Conservation (phyloP, 768 basidiomycete genomes). For the Rickenella mellea region DNA sequence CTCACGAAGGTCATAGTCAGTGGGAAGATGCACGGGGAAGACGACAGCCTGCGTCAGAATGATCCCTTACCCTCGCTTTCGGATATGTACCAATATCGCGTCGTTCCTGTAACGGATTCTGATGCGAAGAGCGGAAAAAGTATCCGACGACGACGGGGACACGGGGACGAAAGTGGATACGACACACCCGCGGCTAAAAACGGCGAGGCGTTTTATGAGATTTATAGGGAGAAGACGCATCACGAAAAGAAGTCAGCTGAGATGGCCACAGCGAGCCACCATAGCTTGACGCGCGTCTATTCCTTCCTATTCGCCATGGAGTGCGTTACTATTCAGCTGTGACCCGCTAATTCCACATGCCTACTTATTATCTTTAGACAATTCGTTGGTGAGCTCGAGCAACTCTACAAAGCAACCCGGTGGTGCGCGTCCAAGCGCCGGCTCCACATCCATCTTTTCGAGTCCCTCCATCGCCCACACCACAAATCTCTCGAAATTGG, state of each 20-base stretch:
- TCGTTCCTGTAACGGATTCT: not conserved
- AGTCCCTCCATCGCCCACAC: slow-evolving; percentile 8
- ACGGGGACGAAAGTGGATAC: not conserved
- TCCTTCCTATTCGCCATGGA: slow-evolving; percentile 15
- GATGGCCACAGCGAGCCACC: slow-evolving; percentile 5
- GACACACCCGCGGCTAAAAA: not conserved
- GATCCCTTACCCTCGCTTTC: slow-evolving; percentile 10
- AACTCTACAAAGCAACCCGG: slow-evolving; percentile 7
- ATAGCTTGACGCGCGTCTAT: slow-evolving; percentile 14
- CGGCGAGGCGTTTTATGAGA: slow-evolving; percentile 8
- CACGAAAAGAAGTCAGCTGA: slow-evolving; percentile 2
- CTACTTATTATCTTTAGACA: slow-evolving; percentile 6
- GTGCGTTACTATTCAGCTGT: slow-evolving; percentile 4
- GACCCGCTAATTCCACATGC: slow-evolving; percentile 5
- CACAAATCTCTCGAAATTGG: slow-evolving; percentile 2
- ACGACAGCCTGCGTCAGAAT: slow-evolving; percentile 8
- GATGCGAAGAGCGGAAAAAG: not conserved
- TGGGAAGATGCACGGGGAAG: slow-evolving; percentile 8
- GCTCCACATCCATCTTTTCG: slow-evolving; percentile 19
- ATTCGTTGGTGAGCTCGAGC: slow-evolving; percentile 14
- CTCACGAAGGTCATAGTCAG: slow-evolving; percentile 10
- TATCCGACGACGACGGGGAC: not conserved
- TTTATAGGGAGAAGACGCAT: slow-evolving; percentile 3
- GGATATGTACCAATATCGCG: slow-evolving; percentile 7
- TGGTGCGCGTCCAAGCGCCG: slow-evolving; percentile 4